Conservation (phyloP, 345 rosid genomes). For the Punica granatum region DNA sequence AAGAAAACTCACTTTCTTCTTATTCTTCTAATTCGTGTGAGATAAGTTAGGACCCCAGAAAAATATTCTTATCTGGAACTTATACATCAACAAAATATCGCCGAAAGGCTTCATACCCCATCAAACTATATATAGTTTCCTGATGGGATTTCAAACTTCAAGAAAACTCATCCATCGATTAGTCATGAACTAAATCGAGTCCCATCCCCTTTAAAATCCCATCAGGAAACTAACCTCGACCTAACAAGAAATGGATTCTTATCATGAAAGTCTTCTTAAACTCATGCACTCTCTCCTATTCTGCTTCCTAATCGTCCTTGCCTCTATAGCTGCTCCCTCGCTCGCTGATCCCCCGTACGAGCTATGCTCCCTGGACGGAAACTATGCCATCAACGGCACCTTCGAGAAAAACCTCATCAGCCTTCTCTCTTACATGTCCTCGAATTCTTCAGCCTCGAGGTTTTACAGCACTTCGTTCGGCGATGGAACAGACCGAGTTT, state of each 20-base stretch:
- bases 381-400: constrained; percentile 4
- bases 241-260: background rate
- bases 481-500: background rate
- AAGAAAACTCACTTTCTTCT: too few species aligned
- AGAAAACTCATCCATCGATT: too few species aligned
- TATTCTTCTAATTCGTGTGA: too few species aligned
- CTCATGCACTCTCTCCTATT: background rate
- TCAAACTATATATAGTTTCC: too few species aligned
- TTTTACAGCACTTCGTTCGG: background rate
- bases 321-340: background rate
- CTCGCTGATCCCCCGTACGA: background rate
- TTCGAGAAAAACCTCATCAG: background rate
- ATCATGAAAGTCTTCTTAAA: background rate
- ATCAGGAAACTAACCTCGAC: background rate
- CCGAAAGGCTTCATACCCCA: too few species aligned
- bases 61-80: too few species aligned
- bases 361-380: background rate
- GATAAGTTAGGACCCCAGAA: too few species aligned
- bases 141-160: too few species aligned
- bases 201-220: too few species aligned
- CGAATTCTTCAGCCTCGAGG: background rate
- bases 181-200: too few species aligned
- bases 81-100: too few species aligned
- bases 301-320: background rate
- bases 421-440: constrained; percentile 2